Evolutionary conservation across 1,284 basidiomycete species (phyloP).

Genomic region (Earliella scabrosa): DNA sequence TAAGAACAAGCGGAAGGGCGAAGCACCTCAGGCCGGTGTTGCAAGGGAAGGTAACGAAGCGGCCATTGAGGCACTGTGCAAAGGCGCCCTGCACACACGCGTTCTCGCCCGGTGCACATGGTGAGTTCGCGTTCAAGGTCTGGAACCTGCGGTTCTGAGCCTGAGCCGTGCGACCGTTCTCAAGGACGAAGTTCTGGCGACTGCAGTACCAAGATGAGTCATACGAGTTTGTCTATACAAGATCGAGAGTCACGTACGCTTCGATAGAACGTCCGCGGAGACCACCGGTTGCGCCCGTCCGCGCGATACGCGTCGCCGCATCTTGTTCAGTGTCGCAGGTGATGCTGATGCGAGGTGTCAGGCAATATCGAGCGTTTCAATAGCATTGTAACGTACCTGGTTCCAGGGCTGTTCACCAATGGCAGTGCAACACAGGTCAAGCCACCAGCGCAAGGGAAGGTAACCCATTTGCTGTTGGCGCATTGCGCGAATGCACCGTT

Average conservation of each 20-base stretch:
- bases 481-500: slow-evolving; percentile 44
- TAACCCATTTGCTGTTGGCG: slow-evolving; percentile 41
- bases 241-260: too few relatives aligned
- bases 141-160: slow-evolving; percentile 38
- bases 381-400: too few relatives aligned
- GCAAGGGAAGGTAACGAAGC: slow-evolving; percentile 42
- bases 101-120: slow-evolving; percentile 36
- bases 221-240: background rate
- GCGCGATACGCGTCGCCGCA: too few relatives aligned
- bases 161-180: slow-evolving; percentile 39
- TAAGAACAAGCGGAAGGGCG: slow-evolving; percentile 53
- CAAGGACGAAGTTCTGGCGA: slow-evolving; percentile 17
- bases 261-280: too few relatives aligned
- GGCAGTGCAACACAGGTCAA: slow-evolving; percentile 49
- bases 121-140: slow-evolving; percentile 27
- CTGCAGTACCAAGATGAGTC: slow-evolving; percentile 30
- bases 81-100: slow-evolving; percentile 43
- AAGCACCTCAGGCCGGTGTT: slow-evolving; percentile 40
- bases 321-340: too few relatives aligned
- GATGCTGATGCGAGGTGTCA: too few relatives aligned
- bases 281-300: too few relatives aligned
- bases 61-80: slow-evolving; percentile 44
- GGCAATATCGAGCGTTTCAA: too few relatives aligned
- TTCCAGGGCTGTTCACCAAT: slow-evolving; percentile 51
- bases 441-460: slow-evolving; percentile 37